Conservation (phyloP, 108 stramenopile genomes). For the Pseudonitzschia multiseries region DNA sequence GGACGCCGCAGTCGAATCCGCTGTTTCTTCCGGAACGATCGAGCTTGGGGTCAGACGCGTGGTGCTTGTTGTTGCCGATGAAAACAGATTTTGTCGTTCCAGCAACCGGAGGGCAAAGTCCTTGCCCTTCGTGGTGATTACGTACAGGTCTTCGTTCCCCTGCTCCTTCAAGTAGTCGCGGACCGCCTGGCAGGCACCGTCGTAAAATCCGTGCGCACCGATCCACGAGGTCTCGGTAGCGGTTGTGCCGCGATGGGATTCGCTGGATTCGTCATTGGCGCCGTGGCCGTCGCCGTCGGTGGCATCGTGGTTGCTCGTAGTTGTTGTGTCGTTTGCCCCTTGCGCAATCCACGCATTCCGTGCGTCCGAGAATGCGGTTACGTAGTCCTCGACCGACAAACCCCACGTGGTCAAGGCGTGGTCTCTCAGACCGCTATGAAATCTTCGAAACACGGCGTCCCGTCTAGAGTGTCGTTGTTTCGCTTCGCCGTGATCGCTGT, state of each 20-base stretch:
- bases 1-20: not conserved
- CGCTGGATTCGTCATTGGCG: not conserved
- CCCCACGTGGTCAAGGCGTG: not conserved
- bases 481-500: not conserved
- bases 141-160: slow-evolving; percentile 17
- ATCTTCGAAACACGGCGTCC: not conserved
- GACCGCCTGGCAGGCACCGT: slow-evolving; percentile 32
- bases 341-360: slow-evolving; percentile 28
- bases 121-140: slow-evolving; percentile 39
- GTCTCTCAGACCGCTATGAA: not conserved
- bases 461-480: not conserved
- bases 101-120: slow-evolving; percentile 31
- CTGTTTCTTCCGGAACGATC: too few relatives aligned
- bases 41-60: too few relatives aligned
- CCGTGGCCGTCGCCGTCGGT: too few relatives aligned
- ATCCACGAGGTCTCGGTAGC: slow-evolving; percentile 21
- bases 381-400: slow-evolving; percentile 2
- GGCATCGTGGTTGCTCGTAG: too few relatives aligned
- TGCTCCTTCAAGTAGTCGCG: slow-evolving; percentile 5
- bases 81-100: slow-evolving; percentile 23
- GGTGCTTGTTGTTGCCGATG: slow-evolving; percentile 4
- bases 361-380: slow-evolving; percentile 18
- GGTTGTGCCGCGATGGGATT: not conserved
- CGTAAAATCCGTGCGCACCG: slow-evolving; percentile 32
- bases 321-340: slow-evolving; percentile 18